Conservation (phyloP, 495 filamentous ascomycete genomes). For the Cairneyella variabilis region DNA sequence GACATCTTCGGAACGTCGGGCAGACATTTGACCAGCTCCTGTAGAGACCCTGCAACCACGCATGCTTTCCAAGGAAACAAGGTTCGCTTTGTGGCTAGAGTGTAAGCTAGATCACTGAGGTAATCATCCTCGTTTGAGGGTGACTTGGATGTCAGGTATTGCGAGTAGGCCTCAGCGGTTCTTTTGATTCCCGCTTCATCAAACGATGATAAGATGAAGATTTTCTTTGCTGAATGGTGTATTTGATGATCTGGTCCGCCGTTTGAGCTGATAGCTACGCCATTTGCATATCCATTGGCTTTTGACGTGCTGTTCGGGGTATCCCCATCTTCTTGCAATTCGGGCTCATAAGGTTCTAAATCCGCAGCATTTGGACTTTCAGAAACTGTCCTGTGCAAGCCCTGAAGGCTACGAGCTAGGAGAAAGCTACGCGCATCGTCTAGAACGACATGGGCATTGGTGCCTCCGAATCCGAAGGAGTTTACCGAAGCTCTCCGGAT, state of each 20-base stretch:
- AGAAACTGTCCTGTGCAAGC: constrained; percentile 7
- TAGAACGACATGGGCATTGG: constrained; percentile 54
- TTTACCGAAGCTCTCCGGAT: constrained; percentile 50
- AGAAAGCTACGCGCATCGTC: constrained; percentile 36
- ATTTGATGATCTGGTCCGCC: neutral
- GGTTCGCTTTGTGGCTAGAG: constrained; percentile 37
- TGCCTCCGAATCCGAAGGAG: constrained; percentile 57
- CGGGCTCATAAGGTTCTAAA: neutral
- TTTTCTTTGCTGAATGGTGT: neutral
- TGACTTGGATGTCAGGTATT: neutral
- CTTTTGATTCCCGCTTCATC: constrained; percentile 4
- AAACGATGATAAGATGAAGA: constrained; percentile 1
- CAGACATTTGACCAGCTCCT: neutral
- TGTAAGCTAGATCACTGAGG: constrained; percentile 19
- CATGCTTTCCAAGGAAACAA: constrained; percentile 29
- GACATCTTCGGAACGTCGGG: neutral
- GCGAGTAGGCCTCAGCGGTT: neutral
- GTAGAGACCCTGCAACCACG: neutral
- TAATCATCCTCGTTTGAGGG: neutral
- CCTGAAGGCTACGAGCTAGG: neutral
- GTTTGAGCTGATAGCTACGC: neutral
- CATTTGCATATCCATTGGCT: neutral
- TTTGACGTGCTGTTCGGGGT: neutral
- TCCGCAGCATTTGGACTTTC: neutral
- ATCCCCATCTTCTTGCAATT: neutral